Evolutionary conservation across 73 alveolate species (phyloP), one percentile per base, ranked within the genome.

Genomic region (Paraurostyla sp.): DNA sequence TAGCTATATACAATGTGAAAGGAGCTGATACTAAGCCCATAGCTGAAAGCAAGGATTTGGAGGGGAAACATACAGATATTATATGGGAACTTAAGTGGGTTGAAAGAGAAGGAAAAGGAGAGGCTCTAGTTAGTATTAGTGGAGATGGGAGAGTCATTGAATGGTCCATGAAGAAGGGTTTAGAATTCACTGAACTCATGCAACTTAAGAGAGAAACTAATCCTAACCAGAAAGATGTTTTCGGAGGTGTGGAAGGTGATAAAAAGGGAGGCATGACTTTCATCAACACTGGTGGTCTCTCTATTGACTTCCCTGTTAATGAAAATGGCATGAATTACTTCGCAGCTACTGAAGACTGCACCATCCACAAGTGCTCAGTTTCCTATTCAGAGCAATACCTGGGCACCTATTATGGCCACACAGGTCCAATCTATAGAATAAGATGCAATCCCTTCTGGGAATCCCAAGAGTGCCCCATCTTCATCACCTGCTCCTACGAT

Each of bases 41-140:
- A 29, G 98, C 98, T 36, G 99, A 97, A 73, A 88, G 96, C 43
- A 91, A 96, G 38, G 98, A 97, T 73, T 84, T 96, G 33, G 97
- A 96, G 46, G 99, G 97, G 68, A 97, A 97, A 89, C 99, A 97
- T 88, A 97, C 98, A 50, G 99, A 97, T 87, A 94, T 98, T 41
- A 97, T 97, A 29, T 97, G 99, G 99, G 99, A 97, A 90, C 96
- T 97, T 41, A 76, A 94, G 73, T 97, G 99, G 99, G 94, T 97
- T 57, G 98, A 96, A 43, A 95, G 96, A 54, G 97, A 96, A 49
- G 97, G 94, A 50, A 97, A 97, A 93, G 99, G 98, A 38, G 99
- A 97, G 87, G 87, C 92, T 58, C 82, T 97, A 42, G 96, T 97
- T 54, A 88, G 98, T 9, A 92, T 94, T 35, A 78, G 96, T 33